phyloP scores from a whole-genome alignment of 495 filamentous ascomycete species.

The Penicillium robsamsonii region DNA sequence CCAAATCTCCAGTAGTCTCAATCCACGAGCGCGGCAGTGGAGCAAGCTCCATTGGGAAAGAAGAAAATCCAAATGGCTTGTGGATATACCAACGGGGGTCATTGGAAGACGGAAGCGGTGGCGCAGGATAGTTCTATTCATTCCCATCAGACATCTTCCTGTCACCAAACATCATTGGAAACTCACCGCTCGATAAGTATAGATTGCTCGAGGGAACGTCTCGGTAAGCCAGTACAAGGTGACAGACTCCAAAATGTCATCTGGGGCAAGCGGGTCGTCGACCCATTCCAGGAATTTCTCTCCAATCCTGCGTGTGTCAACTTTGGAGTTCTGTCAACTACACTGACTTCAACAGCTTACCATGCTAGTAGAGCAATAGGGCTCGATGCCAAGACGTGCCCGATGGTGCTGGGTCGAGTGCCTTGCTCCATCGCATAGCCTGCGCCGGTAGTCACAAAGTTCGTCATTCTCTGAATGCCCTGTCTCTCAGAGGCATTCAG shows the following conservation, averaged over 20 bases:
- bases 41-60: slow-evolving; percentile 54
- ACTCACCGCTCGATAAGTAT: slow-evolving; percentile 50
- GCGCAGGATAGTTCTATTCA: slow-evolving; percentile 23
- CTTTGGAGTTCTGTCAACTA: not conserved
- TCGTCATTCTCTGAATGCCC: slow-evolving; percentile 28
- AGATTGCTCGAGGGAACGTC: slow-evolving; percentile 56
- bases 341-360: slow-evolving; percentile 34
- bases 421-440: slow-evolving; percentile 60
- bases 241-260: slow-evolving; percentile 56
- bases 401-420: slow-evolving; percentile 61
- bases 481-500: slow-evolving; percentile 37
- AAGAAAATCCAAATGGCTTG: slow-evolving; percentile 60
- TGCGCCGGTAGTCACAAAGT: slow-evolving; percentile 39
- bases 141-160: not conserved
- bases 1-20: slow-evolving; percentile 46
- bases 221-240: slow-evolving; percentile 67
- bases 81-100: slow-evolving; percentile 38
- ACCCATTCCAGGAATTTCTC: slow-evolving; percentile 68
- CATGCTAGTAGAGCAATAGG: slow-evolving; percentile 65
- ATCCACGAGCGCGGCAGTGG: slow-evolving; percentile 52
- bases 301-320: slow-evolving; percentile 48
- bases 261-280: slow-evolving; percentile 49
- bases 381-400: slow-evolving; percentile 53
- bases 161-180: not conserved
- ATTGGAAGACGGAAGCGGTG: slow-evolving; percentile 17